Evolutionary conservation across 345 rosid species (phyloP).

Genomic region (Psidium guajava): DNA sequence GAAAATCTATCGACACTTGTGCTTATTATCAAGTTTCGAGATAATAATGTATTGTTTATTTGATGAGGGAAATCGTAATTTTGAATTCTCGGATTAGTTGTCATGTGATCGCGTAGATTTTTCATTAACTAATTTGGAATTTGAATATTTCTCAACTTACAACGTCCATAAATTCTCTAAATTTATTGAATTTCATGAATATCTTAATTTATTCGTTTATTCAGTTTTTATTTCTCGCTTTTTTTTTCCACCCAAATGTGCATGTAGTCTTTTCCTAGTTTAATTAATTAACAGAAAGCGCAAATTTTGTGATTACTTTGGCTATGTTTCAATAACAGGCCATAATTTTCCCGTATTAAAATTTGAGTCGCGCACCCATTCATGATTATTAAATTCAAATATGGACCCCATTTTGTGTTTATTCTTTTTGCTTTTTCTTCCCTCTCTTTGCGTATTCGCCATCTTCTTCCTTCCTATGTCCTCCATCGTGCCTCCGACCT

Average conservation of each 20-base stretch:
- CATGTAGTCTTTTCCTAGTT: background rate
- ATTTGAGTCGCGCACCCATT: no score
- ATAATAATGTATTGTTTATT: background rate
- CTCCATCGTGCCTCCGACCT: no score
- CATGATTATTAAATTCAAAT: no score
- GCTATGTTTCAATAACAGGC: background rate
- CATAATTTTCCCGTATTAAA: background rate
- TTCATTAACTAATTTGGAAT: background rate
- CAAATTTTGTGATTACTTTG: background rate
- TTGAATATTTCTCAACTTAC: background rate
- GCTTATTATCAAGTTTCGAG: background rate
- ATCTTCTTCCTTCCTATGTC: no score
- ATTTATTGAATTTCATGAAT: background rate
- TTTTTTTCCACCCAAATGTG: background rate
- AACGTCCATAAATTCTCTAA: background rate
- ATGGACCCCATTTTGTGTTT: no score
- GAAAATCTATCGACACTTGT: background rate
- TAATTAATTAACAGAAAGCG: background rate
- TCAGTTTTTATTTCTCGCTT: background rate
- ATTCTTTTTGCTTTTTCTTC: no score
- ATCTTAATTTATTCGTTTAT: background rate
- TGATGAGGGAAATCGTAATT: accelerated
- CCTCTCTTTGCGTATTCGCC: no score
- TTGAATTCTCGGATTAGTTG: background rate
- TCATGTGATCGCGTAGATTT: accelerated